Evolutionary conservation across 2,329 filamentous ascomycete species (phyloP).

Genomic region (Fusarium caatingaense): DNA sequence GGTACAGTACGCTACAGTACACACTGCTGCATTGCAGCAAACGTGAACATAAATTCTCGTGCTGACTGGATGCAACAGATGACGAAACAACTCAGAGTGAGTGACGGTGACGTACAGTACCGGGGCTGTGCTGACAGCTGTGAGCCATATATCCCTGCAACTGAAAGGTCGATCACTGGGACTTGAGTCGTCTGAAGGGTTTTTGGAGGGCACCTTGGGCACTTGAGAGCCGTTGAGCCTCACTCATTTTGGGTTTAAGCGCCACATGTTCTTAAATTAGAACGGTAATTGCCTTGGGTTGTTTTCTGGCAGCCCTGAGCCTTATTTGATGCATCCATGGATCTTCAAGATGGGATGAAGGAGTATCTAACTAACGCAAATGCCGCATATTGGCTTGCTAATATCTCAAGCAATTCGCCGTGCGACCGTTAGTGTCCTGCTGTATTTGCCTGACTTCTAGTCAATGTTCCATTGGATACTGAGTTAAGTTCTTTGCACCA

Average conservation of each 20-base stretch:
- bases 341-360: not conserved
- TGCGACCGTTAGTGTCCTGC: not conserved
- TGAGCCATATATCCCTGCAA: constrained; percentile 29
- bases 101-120: constrained; percentile 48
- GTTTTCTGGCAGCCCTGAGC: constrained; percentile 19
- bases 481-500: not conserved
- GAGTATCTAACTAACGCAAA: not conserved
- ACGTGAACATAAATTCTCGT: constrained; percentile 6
- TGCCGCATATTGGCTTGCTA: not conserved
- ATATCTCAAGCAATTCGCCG: not conserved
- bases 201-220: constrained; percentile 8
- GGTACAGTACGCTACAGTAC: not conserved
- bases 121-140: constrained; percentile 44
- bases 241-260: constrained; percentile 14
- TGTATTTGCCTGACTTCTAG: not conserved
- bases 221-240: constrained; percentile 28
- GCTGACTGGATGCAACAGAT: constrained; percentile 32
- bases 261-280: constrained; percentile 40
- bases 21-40: not conserved
- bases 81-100: constrained; percentile 38
- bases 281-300: constrained; percentile 18
- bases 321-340: not conserved
- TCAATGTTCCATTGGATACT: not conserved
- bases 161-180: constrained; percentile 28
- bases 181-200: constrained; percentile 11